Conservation (phyloP, 495 filamentous ascomycete species). For the Penicillium parvum region DNA sequence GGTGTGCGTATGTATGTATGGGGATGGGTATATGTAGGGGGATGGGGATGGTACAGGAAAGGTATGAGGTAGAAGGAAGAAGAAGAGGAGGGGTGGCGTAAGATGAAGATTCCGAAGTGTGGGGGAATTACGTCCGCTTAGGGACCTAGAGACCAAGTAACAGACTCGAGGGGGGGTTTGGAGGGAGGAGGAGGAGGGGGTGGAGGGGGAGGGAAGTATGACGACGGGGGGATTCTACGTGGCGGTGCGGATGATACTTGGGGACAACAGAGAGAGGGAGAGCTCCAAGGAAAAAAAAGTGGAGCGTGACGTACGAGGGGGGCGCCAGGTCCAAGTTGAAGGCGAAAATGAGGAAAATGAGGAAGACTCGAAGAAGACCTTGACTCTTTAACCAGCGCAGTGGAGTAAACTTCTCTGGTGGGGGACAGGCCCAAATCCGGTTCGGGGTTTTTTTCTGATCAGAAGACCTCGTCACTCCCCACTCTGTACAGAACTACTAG, state of each 20-base stretch:
- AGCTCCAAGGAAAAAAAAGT: constrained; percentile 5
- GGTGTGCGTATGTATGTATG: constrained; percentile 1
- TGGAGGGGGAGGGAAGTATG: constrained; percentile 4
- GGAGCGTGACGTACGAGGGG: constrained; percentile 13
- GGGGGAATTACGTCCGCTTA: neutral
- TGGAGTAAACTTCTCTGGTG: constrained; percentile 7
- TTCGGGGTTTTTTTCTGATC: constrained; percentile 41
- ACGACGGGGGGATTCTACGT: constrained; percentile 2
- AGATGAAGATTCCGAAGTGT: neutral
- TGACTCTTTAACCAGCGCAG: constrained; percentile 9
- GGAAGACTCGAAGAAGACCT: constrained; percentile 7
- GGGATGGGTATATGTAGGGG: neutral
- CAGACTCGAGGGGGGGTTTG: too few relatives aligned
- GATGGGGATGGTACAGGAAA: neutral
- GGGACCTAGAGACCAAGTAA: too few relatives aligned
- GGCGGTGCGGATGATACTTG: neutral
- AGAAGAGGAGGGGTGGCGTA: neutral
- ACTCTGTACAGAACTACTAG: constrained; percentile 1
- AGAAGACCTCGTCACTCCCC: constrained; percentile 39
- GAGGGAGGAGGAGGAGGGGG: neutral
- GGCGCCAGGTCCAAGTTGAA: constrained; percentile 7
- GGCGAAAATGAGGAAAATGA: constrained; percentile 1
- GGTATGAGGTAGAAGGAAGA: neutral
- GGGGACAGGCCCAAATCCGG: constrained; percentile 21
- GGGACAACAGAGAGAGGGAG: neutral